A percentile compares a stretch with the other conserved stretches of the same genome.
Evolutionary conservation across 306 rosid species (phyloP).

Genomic region (Ziziphus jujuba): DNA sequence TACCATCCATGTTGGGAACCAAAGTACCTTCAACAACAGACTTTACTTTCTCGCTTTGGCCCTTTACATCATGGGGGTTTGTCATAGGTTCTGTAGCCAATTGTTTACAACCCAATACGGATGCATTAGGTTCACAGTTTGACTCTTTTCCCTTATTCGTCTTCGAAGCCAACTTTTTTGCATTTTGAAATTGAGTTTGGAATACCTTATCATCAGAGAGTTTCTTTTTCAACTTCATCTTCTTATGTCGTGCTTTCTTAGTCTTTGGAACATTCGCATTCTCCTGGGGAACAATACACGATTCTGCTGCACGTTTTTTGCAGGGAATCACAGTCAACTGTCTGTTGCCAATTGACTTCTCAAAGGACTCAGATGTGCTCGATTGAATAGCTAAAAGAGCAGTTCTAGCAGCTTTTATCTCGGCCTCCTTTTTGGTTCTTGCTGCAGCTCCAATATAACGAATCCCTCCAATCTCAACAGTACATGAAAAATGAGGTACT

Average conservation of each 20-base stretch:
- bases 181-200: constrained; percentile 15
- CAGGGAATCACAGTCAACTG: constrained; percentile 76
- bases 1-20: constrained; percentile 14
- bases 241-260: constrained; percentile 54
- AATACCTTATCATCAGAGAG: constrained; percentile 24
- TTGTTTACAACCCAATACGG: neutral
- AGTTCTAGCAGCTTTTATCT: constrained; percentile 97
- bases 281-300: constrained; percentile 31
- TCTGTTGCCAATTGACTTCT: constrained; percentile 36
- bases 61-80: constrained; percentile 24
- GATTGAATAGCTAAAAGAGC: constrained; percentile 78
- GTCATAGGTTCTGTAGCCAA: constrained; percentile 23
- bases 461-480: constrained; percentile 82
- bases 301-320: constrained; percentile 49
- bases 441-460: constrained; percentile 81
- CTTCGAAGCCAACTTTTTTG: constrained; percentile 13
- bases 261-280: constrained; percentile 39
- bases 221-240: constrained; percentile 46
- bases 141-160: constrained; percentile 18
- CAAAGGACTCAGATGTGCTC: constrained; percentile 46
- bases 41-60: constrained; percentile 29
- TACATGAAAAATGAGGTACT: constrained; percentile 56
- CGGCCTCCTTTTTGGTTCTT: constrained; percentile 91
- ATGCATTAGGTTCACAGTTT: constrained; percentile 16
- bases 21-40: constrained; percentile 27